Base-by-base conservation (phyloP, 106 monocot species). In the Platanthera zijinensis region DNA sequence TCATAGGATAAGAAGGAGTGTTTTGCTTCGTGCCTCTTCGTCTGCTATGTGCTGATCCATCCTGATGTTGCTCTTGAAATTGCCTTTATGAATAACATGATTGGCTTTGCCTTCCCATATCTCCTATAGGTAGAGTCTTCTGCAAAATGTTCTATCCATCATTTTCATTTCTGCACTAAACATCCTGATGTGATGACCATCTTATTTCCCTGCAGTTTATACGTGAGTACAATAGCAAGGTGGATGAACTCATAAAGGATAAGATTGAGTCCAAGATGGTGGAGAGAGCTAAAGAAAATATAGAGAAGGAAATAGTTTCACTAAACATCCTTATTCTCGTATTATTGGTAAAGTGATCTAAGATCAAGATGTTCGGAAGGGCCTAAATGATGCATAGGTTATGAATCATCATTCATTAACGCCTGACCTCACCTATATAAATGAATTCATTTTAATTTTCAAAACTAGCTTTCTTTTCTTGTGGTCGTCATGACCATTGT, bases 1-100 rank as follows among this genome's bases (percentile, higher is more conserved):
- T 80, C 84, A 61, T 91, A 97, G 96, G 96, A 91, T 50, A 97
- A 97, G 96, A 97, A 97, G 76, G 96, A 97, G 86, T 97, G 96
- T 69, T 97, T 97, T 84, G 93, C 96, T 51, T 90, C 96, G 19
- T 93, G 96, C 66, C 88, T 97, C 71, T 97, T 97, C 68, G 85
- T 97, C 77, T 97, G 96, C 75, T 97, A 97, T 76, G 96, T 93
- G 78, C 78, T 97, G 79, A 93, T 97, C 76, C 85, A 93, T 21
- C 85, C 93, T 39, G 96, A 97, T 85, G 86, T 97, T 67, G 91
- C 87, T 50, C 91, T 97, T 47, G 96, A 97, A 75, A 89, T 97
- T 86, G 91, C 96, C 12, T 94, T 93, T 93, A 87, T 87, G 82
- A 97, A 97, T 80, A 93, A 93, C 69, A 97, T 97, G 84, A 83